These are phyloP conservation scores for Anisogramma anomala DNA, from an alignment of 2,329 filamentous ascomycete species.

Conservation along the genomic window DNA sequence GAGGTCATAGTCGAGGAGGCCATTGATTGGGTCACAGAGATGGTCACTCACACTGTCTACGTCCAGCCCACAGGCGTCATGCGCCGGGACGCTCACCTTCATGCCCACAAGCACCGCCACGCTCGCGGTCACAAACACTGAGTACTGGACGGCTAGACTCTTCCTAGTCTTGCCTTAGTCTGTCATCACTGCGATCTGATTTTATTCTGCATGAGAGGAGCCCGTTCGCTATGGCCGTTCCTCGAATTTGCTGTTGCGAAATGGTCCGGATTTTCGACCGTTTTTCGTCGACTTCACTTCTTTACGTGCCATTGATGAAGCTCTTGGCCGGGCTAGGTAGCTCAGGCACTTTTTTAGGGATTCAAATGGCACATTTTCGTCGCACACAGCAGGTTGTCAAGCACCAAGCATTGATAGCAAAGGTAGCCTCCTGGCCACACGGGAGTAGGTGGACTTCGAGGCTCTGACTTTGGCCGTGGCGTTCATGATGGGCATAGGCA, in stretches of 20 bases:
- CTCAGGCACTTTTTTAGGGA: slow-evolving; percentile 12
- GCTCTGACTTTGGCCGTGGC: slow-evolving; percentile 5
- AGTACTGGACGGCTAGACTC: background rate
- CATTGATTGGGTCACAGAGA: slow-evolving; percentile 39
- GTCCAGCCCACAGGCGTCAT: slow-evolving; percentile 21
- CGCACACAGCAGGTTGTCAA: slow-evolving; percentile 7
- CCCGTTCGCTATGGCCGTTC: slow-evolving; percentile 10
- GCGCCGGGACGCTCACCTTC: slow-evolving; percentile 29
- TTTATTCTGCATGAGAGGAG: slow-evolving; percentile 12
- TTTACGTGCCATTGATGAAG: slow-evolving; percentile 11
- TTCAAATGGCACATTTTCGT: slow-evolving; percentile 11
- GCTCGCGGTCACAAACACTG: slow-evolving; percentile 13
- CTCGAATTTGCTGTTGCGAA: slow-evolving; percentile 13
- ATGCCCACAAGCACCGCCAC: slow-evolving; percentile 28
- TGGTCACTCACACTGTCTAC: slow-evolving; percentile 31
- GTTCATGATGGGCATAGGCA: slow-evolving; percentile 8
- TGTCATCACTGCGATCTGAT: slow-evolving; percentile 7
- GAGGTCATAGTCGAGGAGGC: slow-evolving; percentile 48
- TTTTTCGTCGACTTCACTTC: slow-evolving; percentile 7
- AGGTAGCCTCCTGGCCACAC: background rate
- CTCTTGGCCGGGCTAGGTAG: slow-evolving; percentile 12
- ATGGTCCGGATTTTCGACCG: slow-evolving; percentile 10
- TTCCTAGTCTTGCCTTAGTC: background rate
- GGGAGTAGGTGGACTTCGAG: slow-evolving; percentile 12
- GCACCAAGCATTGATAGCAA: slow-evolving; percentile 8